phyloP scores from a whole-genome alignment of 306 rosid genomes.

The Fagus crenata region DNA sequence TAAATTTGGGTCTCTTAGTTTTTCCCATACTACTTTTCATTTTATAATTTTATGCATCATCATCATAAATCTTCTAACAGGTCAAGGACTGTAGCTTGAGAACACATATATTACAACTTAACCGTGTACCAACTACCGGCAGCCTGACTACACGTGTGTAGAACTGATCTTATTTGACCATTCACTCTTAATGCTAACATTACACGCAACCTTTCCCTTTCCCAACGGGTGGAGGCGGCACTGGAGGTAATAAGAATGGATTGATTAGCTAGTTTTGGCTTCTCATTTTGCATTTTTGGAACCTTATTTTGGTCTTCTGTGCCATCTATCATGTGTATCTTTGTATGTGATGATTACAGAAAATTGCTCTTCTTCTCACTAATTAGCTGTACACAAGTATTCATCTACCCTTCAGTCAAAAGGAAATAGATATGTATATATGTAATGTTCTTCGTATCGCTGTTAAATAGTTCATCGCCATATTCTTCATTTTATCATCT shows the following conservation, averaged over 20 bases:
- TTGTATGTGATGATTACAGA: slow-evolving; percentile 51
- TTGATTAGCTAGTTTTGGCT: slow-evolving; percentile 61
- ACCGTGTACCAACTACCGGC: slow-evolving; percentile 55
- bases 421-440: slow-evolving; percentile 61
- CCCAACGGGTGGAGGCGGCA: slow-evolving; percentile 60
- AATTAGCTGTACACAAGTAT: slow-evolving; percentile 74
- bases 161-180: slow-evolving; percentile 70
- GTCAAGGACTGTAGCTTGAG: slow-evolving; percentile 86
- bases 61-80: slow-evolving; percentile 33
- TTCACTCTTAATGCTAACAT: slow-evolving; percentile 83
- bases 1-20: slow-evolving; percentile 25
- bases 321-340: slow-evolving; percentile 54
- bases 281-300: no score
- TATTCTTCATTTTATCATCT: slow-evolving; percentile 40
- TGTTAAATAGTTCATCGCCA: slow-evolving; percentile 45
- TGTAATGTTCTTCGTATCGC: slow-evolving; percentile 64
- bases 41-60: slow-evolving; percentile 18
- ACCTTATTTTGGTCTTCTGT: slow-evolving; percentile 38
- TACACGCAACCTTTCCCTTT: slow-evolving; percentile 62
- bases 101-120: slow-evolving; percentile 72
- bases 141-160: slow-evolving; percentile 78
- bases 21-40: slow-evolving; percentile 10
- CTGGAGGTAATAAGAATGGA: slow-evolving; percentile 61
- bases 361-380: slow-evolving; percentile 49
- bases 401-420: slow-evolving; percentile 47